These are phyloP conservation scores for Cairneyella variabilis DNA, from an alignment of 495 filamentous ascomycete species.

Conservation along the genomic window DNA sequence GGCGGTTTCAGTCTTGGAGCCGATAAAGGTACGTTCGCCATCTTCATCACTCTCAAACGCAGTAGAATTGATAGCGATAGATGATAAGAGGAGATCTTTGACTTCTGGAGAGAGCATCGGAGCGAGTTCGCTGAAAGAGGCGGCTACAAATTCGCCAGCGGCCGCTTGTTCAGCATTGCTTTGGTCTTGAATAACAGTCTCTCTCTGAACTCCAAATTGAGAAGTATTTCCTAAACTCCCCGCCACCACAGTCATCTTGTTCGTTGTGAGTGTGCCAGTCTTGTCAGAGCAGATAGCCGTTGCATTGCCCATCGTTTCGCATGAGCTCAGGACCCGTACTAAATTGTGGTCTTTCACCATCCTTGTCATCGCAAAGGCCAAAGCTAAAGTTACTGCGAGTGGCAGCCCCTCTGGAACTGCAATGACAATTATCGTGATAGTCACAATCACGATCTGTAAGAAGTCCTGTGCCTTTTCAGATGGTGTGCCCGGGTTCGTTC, in stretches of 20 bases:
- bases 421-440: slow-evolving; percentile 89
- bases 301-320: slow-evolving; percentile 95
- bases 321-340: slow-evolving; percentile 80
- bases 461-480: slow-evolving; percentile 80
- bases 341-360: slow-evolving; percentile 94
- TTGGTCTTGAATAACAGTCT: no score
- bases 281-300: slow-evolving; percentile 95
- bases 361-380: slow-evolving; percentile 86
- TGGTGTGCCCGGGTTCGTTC: slow-evolving; percentile 44
- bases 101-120: no score
- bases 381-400: slow-evolving; percentile 83
- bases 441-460: slow-evolving; percentile 85
- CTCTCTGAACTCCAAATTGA: slow-evolving; percentile 60
- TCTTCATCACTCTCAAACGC: slow-evolving; percentile 77
- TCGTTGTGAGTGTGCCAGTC: slow-evolving; percentile 85
- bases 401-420: slow-evolving; percentile 93
- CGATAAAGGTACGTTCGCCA: slow-evolving; percentile 66
- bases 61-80: slow-evolving; percentile 78
- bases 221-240: slow-evolving; percentile 63
- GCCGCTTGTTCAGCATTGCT: no score
- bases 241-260: slow-evolving; percentile 83
- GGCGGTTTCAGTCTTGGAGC: slow-evolving; percentile 84
- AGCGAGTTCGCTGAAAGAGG: no score
- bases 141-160: no score
- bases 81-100: slow-evolving; percentile 64